These are phyloP conservation scores for Cytospora mali DNA, from an alignment of 2,329 filamentous ascomycete species.

Conservation along the genomic window DNA sequence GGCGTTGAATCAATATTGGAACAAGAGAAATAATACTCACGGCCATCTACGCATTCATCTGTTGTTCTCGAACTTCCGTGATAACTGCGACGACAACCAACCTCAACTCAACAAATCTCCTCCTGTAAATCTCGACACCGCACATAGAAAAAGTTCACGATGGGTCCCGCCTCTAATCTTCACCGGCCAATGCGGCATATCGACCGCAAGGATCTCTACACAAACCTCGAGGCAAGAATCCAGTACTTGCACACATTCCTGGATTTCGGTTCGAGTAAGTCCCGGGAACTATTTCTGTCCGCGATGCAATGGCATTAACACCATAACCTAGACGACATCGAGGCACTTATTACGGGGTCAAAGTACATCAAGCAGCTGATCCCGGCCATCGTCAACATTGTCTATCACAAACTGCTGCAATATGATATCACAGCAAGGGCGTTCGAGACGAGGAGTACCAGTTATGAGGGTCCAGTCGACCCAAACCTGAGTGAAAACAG, in stretches of 20 bases:
- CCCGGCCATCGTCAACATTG: slow-evolving; percentile 74
- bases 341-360: slow-evolving; percentile 67
- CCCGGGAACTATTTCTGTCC: not conserved
- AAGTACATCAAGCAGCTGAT: slow-evolving; percentile 84
- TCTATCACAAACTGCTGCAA: slow-evolving; percentile 78
- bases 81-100: not conserved
- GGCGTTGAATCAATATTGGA: not conserved
- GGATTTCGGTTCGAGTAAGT: slow-evolving; percentile 71
- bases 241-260: slow-evolving; percentile 76
- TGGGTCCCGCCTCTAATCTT: slow-evolving; percentile 24
- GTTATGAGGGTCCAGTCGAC: slow-evolving; percentile 69
- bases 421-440: slow-evolving; percentile 82
- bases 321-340: slow-evolving; percentile 63
- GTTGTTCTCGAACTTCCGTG: not conserved
- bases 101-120: not conserved
- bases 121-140: not conserved
- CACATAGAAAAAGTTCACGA: not conserved
- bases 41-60: not conserved
- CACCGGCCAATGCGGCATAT: slow-evolving; percentile 56
- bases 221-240: slow-evolving; percentile 68
- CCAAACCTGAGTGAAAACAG: slow-evolving; percentile 66
- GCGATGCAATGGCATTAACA: slow-evolving; percentile 2
- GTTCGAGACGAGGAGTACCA: slow-evolving; percentile 65
- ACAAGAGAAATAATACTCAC: not conserved
- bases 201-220: slow-evolving; percentile 72